Base-by-base conservation (phyloP, 2,329 filamentous ascomycete genomes). In the Atkinsonella texensis region DNA sequence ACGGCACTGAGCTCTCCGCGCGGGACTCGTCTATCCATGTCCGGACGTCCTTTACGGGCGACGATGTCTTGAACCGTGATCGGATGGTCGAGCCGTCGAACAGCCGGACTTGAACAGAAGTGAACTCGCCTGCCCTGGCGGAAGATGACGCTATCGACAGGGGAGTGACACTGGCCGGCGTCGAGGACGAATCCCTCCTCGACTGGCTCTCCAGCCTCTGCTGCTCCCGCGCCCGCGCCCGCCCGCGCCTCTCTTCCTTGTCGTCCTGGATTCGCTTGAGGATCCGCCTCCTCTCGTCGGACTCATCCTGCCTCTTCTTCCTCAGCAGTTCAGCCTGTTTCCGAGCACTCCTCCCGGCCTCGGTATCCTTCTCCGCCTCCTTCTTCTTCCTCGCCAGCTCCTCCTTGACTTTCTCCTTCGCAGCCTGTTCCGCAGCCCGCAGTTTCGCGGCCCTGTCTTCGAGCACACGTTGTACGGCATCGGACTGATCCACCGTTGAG, bases 31-130 rank as follows among this genome's bases (percentile, higher is more conserved):
- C 86, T 8, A 97, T 77, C 87, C 89, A 96, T 7, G 73, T 68
- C 8, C 91, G 79, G 1, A 97, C 83, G 43, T 87, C 79, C 7
- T 66, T 71, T 3, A 96, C 74, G 0, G 77, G 85, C 7, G 78
- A 73, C 2, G 71, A 70, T 20, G 81, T 79, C 11, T 80, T 71
- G 65, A 96, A 95, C 17, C 78, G 81, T 3, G 75, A 77, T 41
- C 89, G 81, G 17, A 96, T 78, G 1, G 83, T 89, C 11, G 83
- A 84, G 10, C 91, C 91, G 62, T 96, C 89, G 52, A 94, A 86
- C 0, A 95, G 73, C 8, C 90, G 80, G 17, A 95, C 79, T 60
- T 93, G 88, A 1, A 96, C 70, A 17, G 84, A 78, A 1, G 69
- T 64, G 58, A 64, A 64, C 15, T 61, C 62, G 7, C 65, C 62